Base-by-base conservation (phyloP, 164 flowering plant species). In the Paratinospora sagittata region DNA sequence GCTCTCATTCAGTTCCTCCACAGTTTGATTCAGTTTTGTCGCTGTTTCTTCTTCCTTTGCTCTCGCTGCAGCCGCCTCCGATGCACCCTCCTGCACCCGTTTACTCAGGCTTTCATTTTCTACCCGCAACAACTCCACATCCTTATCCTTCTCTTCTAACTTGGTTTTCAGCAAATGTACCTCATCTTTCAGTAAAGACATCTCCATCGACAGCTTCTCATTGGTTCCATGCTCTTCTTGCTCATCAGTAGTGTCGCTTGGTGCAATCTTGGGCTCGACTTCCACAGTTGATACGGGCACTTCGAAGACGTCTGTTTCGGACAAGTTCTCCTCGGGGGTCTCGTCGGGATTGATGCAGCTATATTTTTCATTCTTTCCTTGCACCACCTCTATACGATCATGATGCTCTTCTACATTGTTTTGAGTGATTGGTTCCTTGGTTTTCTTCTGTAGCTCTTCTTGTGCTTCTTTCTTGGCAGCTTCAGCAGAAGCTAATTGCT, bases 301-400 rank as follows among this genome's bases (percentile, higher is more conserved):
- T 80, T 89, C 97, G 68, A 85, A 89, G 49, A 88, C 94, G 70
- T 89, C 97, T 37, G 89, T 89, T 79, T 87, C 94, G 2, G 26
- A 76, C 36, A 76, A 84, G 70, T 37, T 74, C 10, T 80, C 85
- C 6, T 78, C 81, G 0, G 67, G 45, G 60, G 62, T 66, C 49
- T 85, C 80, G 55, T 76, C 77, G 11, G 61, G 49, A 9, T 30
- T 23, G n/a, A n/a, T n/a, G 24, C 27, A 55, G 72, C 63, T 66
- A 2, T 43, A 71, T 2, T 43, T 67, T n/a, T 67, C 64, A 11
- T 63, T 58, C 13, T 73, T 47, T 71, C 74, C 81, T 41, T 78
- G 77, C 57, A 68, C 27, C 64, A 78, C 76, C 14, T 79, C 76
- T 14, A 30, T n/a, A 12, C 79, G 27, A 45, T 55, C 10, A 37